These are phyloP conservation scores for Actinomortierella ambigua DNA, from an alignment of 371 early-diverging fungal genomes.

Conservation along the genomic window DNA sequence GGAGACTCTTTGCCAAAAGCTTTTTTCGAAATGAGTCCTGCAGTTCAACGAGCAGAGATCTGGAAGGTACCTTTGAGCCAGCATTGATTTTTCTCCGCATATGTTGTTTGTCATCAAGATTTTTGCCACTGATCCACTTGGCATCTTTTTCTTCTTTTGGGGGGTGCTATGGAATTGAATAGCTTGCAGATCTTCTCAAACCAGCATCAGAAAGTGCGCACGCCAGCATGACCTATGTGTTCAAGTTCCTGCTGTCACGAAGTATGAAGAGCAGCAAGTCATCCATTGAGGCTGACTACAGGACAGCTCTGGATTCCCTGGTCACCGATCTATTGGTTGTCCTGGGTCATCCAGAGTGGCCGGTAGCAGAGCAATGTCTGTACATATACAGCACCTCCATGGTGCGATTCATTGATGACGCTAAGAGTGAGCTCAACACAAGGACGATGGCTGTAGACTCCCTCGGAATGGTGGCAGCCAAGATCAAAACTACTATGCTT, in stretches of 20 bases:
- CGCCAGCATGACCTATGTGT: conserved; percentile 62
- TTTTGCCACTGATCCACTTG: too few relatives aligned
- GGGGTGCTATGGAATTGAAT: conserved; percentile 2
- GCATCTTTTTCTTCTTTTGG: conserved; percentile 24
- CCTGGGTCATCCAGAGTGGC: conserved; percentile 91
- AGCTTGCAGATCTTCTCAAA: conserved; percentile 45
- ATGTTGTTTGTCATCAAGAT: too few relatives aligned
- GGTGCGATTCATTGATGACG: conserved; percentile 61
- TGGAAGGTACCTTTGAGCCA: conserved; percentile 25
- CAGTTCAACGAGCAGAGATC: conserved; percentile 43
- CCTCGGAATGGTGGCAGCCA: conserved; percentile 69
- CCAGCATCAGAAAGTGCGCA: conserved; percentile 60
- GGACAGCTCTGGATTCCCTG: conserved; percentile 69
- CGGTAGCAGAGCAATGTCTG: conserved; percentile 78
- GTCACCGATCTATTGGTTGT: conserved; percentile 76
- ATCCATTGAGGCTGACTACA: conserved; percentile 75
- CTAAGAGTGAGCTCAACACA: conserved; percentile 61
- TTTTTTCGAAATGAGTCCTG: conserved; percentile 47
- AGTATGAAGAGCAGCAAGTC: conserved; percentile 59
- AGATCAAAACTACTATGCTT: conserved; percentile 46
- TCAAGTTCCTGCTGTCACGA: conserved; percentile 70
- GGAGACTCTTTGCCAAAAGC: conserved; percentile 32
- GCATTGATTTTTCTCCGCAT: conserved; percentile 4
- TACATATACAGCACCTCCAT: conserved; percentile 67
- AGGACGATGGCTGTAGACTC: conserved; percentile 78